A percentile compares a stretch with the other conserved stretches of the same genome.
Evolutionary conservation across 1,284 basidiomycete species (phyloP).

Genomic region (Marasmius sp.): DNA sequence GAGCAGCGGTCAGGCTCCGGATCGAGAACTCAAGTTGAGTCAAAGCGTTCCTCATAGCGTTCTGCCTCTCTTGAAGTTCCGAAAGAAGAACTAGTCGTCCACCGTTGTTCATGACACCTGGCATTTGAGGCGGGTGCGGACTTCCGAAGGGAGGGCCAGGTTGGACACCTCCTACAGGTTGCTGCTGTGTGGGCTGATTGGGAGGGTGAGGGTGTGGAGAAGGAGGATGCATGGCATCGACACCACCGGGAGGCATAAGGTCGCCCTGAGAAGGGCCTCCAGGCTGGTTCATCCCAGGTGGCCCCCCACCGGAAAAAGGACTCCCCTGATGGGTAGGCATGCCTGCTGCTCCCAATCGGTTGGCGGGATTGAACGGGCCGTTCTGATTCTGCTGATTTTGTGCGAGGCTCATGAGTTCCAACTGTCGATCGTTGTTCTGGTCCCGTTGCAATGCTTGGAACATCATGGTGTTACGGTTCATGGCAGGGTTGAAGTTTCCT

Average conservation of each 20-base stretch:
- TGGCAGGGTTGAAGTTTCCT: slow-evolving; percentile 30
- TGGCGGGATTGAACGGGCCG: slow-evolving; percentile 34
- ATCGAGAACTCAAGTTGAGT: not conserved
- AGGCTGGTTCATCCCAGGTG: slow-evolving; percentile 10
- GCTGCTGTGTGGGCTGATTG: slow-evolving; percentile 2
- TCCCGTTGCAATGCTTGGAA: slow-evolving; percentile 37
- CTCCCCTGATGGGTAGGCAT: not conserved
- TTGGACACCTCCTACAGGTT: not conserved
- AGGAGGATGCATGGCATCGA: slow-evolving; percentile 41
- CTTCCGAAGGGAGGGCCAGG: not conserved
- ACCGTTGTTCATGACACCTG: not conserved
- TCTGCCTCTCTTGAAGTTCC: not conserved
- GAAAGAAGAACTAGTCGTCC: not conserved
- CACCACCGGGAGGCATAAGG: slow-evolving; percentile 27
- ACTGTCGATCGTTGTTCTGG: slow-evolving; percentile 36
- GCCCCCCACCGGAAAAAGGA: slow-evolving; percentile 15
- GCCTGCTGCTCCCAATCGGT: slow-evolving; percentile 35
- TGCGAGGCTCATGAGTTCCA: slow-evolving; percentile 46
- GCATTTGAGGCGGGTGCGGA: slow-evolving; percentile 11
- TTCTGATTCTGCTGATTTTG: slow-evolving; percentile 50
- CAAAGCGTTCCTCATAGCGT: not conserved
- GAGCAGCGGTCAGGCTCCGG: not conserved
- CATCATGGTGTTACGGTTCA: slow-evolving; percentile 32
- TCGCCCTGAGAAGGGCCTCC: slow-evolving; percentile 3
- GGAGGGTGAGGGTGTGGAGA: slow-evolving; percentile 44